Base-by-base conservation (phyloP, 2,329 filamentous ascomycete species). In the Pseudogymnoascus sp. region DNA sequence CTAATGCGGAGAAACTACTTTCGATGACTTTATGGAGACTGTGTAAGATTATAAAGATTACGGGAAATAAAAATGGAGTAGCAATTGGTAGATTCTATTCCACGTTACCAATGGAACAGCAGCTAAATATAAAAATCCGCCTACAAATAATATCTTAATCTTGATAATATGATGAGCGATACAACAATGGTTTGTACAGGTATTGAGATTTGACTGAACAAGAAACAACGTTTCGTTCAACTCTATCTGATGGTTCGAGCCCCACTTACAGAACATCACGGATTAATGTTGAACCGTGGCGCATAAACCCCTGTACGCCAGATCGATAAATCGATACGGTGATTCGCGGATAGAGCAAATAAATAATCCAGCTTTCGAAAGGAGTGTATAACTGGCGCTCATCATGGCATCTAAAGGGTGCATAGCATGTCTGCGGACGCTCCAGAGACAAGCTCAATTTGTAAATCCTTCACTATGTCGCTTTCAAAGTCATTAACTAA, bases 341-440 rank as follows among this genome's bases (percentile, higher is more conserved):
- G 49, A 56, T 36, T 21, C 11, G 49, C 49, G 28, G 46, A 36
- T 56, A 34, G 28, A 56, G 46, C 46, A 53, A 56, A 56, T 56
- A 56, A 56, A 56, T 49, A 49, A 49, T 56, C 28, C 18, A 14
- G 49, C 28, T 21, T 21, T 56, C 28, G 5, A 18, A 56, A 56
- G 49, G 28, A 56, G 49, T 34, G 49, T 12, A 56, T 25, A 34
- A 6, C 49, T 49, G 28, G 49, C 28, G 25, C 21, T 4, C 49
- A 56, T 56, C 49, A 60, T 60, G 59, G 59, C 59, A 25, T 60
- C 59, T 40, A 60, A 61, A 61, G 60, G 66, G 12, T 74, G 72
- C 62, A 63, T 59, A 34, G 60, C 67, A 62, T 74, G 72, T 65
- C 67, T 73, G 40, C 67, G 72, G 56, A 65, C 66, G 6, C 16